Base-by-base conservation (phyloP, 352 stramenopile species). In the Saprolegnia parasitica region DNA sequence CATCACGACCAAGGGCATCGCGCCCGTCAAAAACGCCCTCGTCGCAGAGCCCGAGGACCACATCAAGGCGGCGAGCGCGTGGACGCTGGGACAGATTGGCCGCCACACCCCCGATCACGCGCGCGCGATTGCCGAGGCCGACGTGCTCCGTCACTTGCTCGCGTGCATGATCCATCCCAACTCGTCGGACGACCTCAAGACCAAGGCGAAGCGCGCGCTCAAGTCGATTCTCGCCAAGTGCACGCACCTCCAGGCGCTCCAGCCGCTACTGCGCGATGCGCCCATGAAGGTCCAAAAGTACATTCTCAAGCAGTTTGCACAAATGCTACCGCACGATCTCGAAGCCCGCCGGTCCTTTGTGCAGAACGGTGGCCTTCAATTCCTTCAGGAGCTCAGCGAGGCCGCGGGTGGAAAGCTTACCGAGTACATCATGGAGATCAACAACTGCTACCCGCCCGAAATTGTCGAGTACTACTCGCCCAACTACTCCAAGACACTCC, bases 401-500 rank as follows among this genome's bases (percentile, higher is more conserved):
- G 90, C 79, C 3, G 90, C 91, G 1, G 88, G 85, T 8, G 91
- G 91, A n/a, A 98, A 98, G 71, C 82, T 98, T 42, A 95, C 87
- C 8, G 92, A 98, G 74, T 97, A 96, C 77, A 98, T 98, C 67
- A 76, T 94, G 68, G 86, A 96, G 70, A 98, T 98, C 79, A 98
- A 98, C 83, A 96, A 91, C 60, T 98, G 92, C 77, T 98, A 98
- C 75, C 95, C 95, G 20, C 90, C 91, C 0, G 95, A 98, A 73
- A 97, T 98, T 58, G 94, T 98, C 56, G 91, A 98, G 77, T 98
- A 98, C 74, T 98, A 98, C 79, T 97, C 89, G 64, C 92, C 93
- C 29, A 96, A 98, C 72, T 98, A 98, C 78, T 96, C 89, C 65
- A 98, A 98, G 79, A 95, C 90, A 58, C 81, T 98, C n/a, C 78